A percentile compares a stretch with the other conserved stretches of the same genome.
These are phyloP conservation scores for Hordeum vulgare DNA, from an alignment of 176 grass and related monocot species.

Conservation along the genomic window MorexV3_pseudomolecules_assembly NC_058524.1:44547340-44547839, in stretches of 20 bases:
- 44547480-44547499: too few relatives aligned
- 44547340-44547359: constrained; percentile 64
- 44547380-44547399: neutral
- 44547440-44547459: too few relatives aligned
- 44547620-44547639: neutral
- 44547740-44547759: constrained; percentile 52
- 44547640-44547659: neutral
- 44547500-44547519: neutral
- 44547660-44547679: neutral
- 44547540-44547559: neutral
- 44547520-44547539: neutral
- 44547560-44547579: neutral
- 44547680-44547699: constrained; percentile 78
- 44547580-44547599: neutral
- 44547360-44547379: constrained; percentile 49
- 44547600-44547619: neutral
- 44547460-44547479: too few relatives aligned
- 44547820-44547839: neutral
- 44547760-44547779: constrained; percentile 46
- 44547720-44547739: constrained; percentile 70
- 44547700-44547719: constrained; percentile 65
- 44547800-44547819: neutral
- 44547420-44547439: too few relatives aligned
- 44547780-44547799: constrained; percentile 9
- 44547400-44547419: too few relatives aligned